Conservation (phyloP, 331 rosid species). For the Arachis monticola region DNA sequence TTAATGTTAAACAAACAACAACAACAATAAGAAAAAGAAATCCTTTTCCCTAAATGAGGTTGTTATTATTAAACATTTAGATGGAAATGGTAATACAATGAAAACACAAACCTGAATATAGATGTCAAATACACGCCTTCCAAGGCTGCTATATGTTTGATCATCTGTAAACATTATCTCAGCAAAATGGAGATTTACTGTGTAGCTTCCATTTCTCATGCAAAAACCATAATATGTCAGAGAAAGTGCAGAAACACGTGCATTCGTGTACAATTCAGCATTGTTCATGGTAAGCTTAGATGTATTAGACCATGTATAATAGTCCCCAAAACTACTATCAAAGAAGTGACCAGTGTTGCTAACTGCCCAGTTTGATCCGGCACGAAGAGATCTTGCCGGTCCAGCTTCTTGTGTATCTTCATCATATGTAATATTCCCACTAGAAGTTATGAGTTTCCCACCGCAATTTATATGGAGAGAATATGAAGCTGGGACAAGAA, state of each 20-base stretch:
- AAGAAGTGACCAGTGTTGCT: slow-evolving; percentile 71
- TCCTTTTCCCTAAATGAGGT: background rate
- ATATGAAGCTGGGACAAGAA: slow-evolving; percentile 46
- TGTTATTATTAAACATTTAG: slow-evolving; percentile 1
- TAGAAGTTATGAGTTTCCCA: slow-evolving; percentile 43
- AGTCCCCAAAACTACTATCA: slow-evolving; percentile 33
- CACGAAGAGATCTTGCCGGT: slow-evolving; percentile 35
- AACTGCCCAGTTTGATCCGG: slow-evolving; percentile 59
- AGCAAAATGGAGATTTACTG: slow-evolving; percentile 70
- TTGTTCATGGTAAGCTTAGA: slow-evolving; percentile 54
- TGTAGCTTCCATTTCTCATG: slow-evolving; percentile 70
- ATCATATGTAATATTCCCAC: slow-evolving; percentile 44
- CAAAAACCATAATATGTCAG: slow-evolving; percentile 76
- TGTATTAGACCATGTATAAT: slow-evolving; percentile 37
- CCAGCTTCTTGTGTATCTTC: slow-evolving; percentile 45
- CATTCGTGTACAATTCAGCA: slow-evolving; percentile 57
- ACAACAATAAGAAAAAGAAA: background rate
- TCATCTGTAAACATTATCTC: slow-evolving; percentile 67
- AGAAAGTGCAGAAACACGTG: slow-evolving; percentile 77
- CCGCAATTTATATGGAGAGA: slow-evolving; percentile 76
- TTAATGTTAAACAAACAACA: background rate
- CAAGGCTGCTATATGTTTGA: slow-evolving; percentile 59
- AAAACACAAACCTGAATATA: slow-evolving; percentile 66
- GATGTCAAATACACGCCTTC: slow-evolving; percentile 81
- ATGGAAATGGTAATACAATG: background rate